Conservation (phyloP, 225 moss, liverwort and hornwort species). For the Neckera pumila region DNA sequence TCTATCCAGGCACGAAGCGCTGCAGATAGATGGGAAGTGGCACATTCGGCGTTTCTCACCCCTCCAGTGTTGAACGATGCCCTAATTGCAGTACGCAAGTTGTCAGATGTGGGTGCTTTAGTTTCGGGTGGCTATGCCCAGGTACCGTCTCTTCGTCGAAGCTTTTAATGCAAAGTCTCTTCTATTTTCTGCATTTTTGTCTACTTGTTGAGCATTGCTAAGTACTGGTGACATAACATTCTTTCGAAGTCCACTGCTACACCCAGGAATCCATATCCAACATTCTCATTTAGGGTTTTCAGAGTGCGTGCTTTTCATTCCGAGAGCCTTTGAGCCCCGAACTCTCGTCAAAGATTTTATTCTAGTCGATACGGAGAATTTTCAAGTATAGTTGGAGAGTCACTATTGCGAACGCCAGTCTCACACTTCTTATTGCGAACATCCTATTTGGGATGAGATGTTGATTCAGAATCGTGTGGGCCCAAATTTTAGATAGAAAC, state of each 20-base stretch:
- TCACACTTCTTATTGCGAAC: neutral
- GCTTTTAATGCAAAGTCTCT: neutral
- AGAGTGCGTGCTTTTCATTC: neutral
- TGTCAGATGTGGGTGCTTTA: slow-evolving; percentile 59
- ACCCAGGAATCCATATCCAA: neutral
- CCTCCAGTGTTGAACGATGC: slow-evolving; percentile 75
- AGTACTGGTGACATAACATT: neutral
- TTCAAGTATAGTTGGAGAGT: neutral
- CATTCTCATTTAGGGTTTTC: neutral
- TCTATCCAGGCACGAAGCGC: slow-evolving; percentile 59
- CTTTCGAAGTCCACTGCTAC: neutral
- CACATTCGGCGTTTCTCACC: slow-evolving; percentile 71
- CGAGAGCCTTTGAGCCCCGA: neutral
- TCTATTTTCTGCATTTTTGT: neutral
- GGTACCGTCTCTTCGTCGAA: slow-evolving; percentile 30
- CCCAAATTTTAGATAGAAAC: neutral
- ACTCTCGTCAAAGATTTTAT: neutral
- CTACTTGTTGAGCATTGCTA: neutral
- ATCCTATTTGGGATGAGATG: neutral
- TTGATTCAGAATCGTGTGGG: neutral
- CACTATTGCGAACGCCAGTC: neutral
- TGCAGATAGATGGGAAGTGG: slow-evolving; percentile 84
- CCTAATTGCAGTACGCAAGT: slow-evolving; percentile 52
- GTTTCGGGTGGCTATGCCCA: slow-evolving; percentile 83
- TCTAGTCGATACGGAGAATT: neutral